phyloP scores from a whole-genome alignment of 2,329 filamentous ascomycete genomes.

The Endoconidiophora polonica region DNA sequence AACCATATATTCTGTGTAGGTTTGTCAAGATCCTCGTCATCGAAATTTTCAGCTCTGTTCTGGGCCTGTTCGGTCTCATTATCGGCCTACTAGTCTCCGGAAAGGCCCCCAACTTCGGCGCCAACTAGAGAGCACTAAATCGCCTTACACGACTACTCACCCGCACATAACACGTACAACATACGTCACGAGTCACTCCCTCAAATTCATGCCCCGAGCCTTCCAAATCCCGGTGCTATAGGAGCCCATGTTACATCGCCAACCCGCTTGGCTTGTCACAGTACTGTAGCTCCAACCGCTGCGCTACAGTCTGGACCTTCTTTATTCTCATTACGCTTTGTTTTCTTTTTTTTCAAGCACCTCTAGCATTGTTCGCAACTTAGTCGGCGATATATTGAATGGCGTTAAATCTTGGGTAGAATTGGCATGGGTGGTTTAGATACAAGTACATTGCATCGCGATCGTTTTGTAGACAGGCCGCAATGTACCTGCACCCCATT shows the following conservation, averaged over 20 bases:
- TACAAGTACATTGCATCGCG: slow-evolving; percentile 1
- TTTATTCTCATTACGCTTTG: neutral
- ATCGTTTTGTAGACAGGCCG: slow-evolving; percentile 1
- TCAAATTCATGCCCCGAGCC: no score
- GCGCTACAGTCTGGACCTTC: neutral
- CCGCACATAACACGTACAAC: no score
- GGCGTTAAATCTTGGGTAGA: slow-evolving; percentile 11
- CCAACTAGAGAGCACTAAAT: slow-evolving; percentile 14
- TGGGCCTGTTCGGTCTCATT: slow-evolving; percentile 92
- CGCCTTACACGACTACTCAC: neutral
- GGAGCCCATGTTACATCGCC: no score
- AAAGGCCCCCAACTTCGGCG: slow-evolving; percentile 62
- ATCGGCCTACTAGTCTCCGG: slow-evolving; percentile 76
- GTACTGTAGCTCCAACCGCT: no score
- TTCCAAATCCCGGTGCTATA: no score
- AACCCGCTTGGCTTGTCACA: no score
- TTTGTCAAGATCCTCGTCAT: slow-evolving; percentile 99
- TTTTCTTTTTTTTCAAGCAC: slow-evolving; percentile 1
- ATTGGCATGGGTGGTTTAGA: slow-evolving; percentile 5
- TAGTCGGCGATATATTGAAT: slow-evolving; percentile 10
- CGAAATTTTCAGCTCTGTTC: slow-evolving; percentile 96
- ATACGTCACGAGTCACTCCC: no score
- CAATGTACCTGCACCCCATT: neutral
- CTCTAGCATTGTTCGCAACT: slow-evolving; percentile 7
- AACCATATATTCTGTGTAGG: slow-evolving; percentile 27